Evolutionary conservation across 2,329 filamentous ascomycete species (phyloP), one percentile per base, ranked within the genome.

Genomic region (Cordyceps fumosorosea): DNA sequence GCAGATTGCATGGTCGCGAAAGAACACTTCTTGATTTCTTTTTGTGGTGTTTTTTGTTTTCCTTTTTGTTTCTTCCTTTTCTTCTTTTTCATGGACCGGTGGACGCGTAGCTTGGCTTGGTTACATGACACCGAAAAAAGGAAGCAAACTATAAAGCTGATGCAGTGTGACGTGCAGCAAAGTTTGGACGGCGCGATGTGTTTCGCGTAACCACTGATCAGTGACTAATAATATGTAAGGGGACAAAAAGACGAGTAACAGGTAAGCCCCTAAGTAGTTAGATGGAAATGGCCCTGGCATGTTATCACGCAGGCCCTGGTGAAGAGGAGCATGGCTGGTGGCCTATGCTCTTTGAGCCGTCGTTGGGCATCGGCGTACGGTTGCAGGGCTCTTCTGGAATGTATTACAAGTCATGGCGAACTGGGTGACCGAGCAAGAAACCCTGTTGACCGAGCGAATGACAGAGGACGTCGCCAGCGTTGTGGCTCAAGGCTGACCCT

Each of bases 401-500:
- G 20, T 29, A 34, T 47, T 20, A 34, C 42, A 22, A 57, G 24
- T 5, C 29, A 18, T 18, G 16, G 40, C 11, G n/a, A 24, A 54
- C 22, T 32, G 26, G 26, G 42, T 44, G 44, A 48, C 29, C 12
- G 44, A 57, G n/a, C 29, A 29, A 50, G 29, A n/a, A 22, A 16
- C 32, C 40, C 24, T 26, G 20, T 48, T 50, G 55, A 11, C 55
- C 55, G 34, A 59, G 47, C 47, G 47, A 59, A 59, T 58, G 7
- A 20, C 20, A 51, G 32, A 20, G 22, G 29, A 29, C 5, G 45
- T 29, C 34, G 22, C 45, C 18, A n/a, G 32, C 34, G 51, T 14
- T 51, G 56, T 52, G 34, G 56, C 56, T 29, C 56, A 32, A 59
- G 56, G 47, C 45, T 59, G 56, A 59, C 56, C 45, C 29, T 58